Conservation (phyloP, 169 alveolate genomes). For the Ichthyophthirius multifiliis region DNA sequence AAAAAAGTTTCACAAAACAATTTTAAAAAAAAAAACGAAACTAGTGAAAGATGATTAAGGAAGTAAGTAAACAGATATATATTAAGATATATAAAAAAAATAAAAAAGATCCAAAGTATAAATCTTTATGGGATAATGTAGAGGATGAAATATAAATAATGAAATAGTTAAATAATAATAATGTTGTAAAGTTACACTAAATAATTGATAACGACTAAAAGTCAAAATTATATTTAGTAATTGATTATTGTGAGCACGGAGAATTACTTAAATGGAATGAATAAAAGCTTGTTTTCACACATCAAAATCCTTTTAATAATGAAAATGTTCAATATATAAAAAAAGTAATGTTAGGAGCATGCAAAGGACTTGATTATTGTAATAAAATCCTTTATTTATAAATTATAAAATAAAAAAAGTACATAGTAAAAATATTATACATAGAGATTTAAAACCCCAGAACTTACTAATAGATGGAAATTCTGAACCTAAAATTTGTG, state of each 20-base stretch:
- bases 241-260: slow-evolving; percentile 31
- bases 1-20: slow-evolving; percentile 52
- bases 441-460: slow-evolving; percentile 36
- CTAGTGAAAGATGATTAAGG: slow-evolving; percentile 42
- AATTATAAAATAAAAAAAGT: not conserved
- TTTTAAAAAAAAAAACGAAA: slow-evolving; percentile 53
- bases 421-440: not conserved
- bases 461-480: slow-evolving; percentile 5
- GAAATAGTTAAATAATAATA: slow-evolving; percentile 49
- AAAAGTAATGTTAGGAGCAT: not conserved
- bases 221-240: slow-evolving; percentile 44
- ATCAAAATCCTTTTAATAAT: not conserved
- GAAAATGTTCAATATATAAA: not conserved
- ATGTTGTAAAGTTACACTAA: slow-evolving; percentile 46
- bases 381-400: not conserved
- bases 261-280: slow-evolving; percentile 33
- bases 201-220: slow-evolving; percentile 49
- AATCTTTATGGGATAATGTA: slow-evolving; percentile 55
- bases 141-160: slow-evolving; percentile 57
- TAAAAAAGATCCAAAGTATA: slow-evolving; percentile 14
- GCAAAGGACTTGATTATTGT: not conserved
- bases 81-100: not conserved
- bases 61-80: slow-evolving; percentile 22
- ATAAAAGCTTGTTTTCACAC: not conserved
- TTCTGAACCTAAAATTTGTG: slow-evolving; percentile 22